phyloP scores from a whole-genome alignment of 2,329 filamentous ascomycete genomes.

The Paecilomyces dactylethromorphus region DNA sequence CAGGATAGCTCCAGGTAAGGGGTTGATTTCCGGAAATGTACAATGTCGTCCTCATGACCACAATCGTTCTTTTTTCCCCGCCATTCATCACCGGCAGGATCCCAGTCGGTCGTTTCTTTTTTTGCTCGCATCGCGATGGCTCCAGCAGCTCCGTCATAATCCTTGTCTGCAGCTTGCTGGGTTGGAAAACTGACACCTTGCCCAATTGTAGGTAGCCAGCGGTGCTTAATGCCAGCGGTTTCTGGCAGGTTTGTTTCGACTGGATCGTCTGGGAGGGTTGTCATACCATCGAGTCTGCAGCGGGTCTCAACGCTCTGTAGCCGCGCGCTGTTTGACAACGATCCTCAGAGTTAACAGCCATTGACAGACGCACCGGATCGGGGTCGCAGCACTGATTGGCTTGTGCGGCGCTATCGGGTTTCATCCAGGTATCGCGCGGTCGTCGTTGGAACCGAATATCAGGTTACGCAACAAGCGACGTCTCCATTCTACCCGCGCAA shows the following conservation, averaged over 20 bases:
- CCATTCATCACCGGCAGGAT: background rate
- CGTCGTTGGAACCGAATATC: background rate
- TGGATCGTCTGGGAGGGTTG: background rate
- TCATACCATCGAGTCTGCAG: background rate
- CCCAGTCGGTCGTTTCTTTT: background rate
- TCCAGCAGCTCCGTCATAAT: background rate
- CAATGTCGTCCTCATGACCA: background rate
- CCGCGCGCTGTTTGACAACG: background rate
- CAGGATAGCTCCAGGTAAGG: background rate
- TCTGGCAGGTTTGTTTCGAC: background rate
- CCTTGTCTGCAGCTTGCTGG: background rate
- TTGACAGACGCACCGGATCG: conserved; percentile 14
- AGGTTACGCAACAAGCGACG: background rate
- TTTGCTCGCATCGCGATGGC: background rate
- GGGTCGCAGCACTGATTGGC: conserved; percentile 11
- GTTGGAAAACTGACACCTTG: background rate
- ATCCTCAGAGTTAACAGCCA: conserved; percentile 9
- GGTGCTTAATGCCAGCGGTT: background rate
- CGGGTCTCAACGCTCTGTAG: background rate
- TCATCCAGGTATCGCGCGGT: background rate
- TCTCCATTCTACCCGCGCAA: conserved; percentile 4
- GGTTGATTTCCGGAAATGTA: background rate
- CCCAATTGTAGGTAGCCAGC: background rate
- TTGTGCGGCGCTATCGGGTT: conserved; percentile 1
- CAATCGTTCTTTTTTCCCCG: background rate